Evolutionary conservation across 257 asterid species (phyloP), one percentile per base, ranked within the genome.

Genomic region (Scutellaria baicalensis): DNA sequence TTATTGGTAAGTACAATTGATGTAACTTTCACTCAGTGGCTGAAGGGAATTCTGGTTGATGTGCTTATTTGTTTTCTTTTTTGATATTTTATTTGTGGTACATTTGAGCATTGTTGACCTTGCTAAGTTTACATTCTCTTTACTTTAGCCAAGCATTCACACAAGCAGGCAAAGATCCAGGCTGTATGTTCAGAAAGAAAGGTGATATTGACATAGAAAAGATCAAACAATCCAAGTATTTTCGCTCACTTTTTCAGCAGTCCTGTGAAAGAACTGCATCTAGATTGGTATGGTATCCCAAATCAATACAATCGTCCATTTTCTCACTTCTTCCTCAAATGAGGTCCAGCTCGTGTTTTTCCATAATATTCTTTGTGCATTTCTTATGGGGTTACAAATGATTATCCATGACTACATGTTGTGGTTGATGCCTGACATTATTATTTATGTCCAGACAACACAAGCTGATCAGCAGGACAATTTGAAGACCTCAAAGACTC

Each of bases 81-180:
- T 66, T 27, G 6, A 10, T 50, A 6, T 58, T 33, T 64, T 55
- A 17, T 47, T 38, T 38, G 36, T 16, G 14, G 35, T 43, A 71
- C 33, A 3, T 8, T 8, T 21, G 39, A 36, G 58, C 17, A 21
- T 57, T 68, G 16, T 40, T 51, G 69, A 45, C 60, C 20, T 61
- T 62, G 38, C 72, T 66, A 76, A 58, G 48, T 75, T 69, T 66
- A 73, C 44, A 35, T 51, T 39, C 63, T 66, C 33, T 63, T 44
- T 51, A 66, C 79, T 65, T 67, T 80, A 91, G 97, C 75, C 96
- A 81, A 80, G 96, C 96, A 66, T 91, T 94, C 77, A 90, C 85
- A 11, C 97, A 83, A 80, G 97, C 99, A 66, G 97, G 97, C 67
- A 84, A 73, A 78, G 88, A 78, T 64, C 88, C 83, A 23, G 83